These are phyloP conservation scores for Tricholoma saponaceum DNA, from an alignment of 768 basidiomycete genomes.

Conservation along the genomic window DNA sequence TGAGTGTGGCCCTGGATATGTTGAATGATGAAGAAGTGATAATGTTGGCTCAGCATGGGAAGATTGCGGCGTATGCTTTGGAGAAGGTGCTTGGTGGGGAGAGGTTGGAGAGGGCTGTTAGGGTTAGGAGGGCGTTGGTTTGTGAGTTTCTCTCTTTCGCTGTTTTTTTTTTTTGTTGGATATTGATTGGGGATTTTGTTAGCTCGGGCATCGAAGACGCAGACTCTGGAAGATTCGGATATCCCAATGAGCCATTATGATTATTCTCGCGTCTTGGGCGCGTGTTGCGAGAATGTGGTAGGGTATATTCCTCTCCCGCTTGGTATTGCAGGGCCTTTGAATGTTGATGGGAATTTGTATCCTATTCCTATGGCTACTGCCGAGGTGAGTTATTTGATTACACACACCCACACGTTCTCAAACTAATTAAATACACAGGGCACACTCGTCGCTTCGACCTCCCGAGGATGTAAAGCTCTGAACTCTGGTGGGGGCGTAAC, in stretches of 20 bases:
- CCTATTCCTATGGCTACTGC: conserved; percentile 99
- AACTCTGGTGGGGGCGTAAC: conserved; percentile 95
- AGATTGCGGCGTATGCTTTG: conserved; percentile 91
- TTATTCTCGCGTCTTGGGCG: conserved; percentile 90
- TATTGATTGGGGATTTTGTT: conserved; percentile 4
- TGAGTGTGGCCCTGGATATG: conserved; percentile 49
- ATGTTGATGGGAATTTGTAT: conserved; percentile 76
- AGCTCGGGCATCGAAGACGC: conserved; percentile 84
- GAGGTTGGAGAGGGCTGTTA: conserved; percentile 82
- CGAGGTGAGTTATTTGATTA: conserved; percentile 35
- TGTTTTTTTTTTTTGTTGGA: background rate
- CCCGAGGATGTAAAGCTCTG: conserved; percentile 96
- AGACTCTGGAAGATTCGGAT: conserved; percentile 78
- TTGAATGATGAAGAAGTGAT: conserved; percentile 93
- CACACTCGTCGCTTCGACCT: conserved; percentile 95
- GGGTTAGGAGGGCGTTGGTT: conserved; percentile 81
- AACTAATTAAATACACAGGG: conserved; percentile 43
- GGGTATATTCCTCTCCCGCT: conserved; percentile 96
- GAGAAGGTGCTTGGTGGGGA: conserved; percentile 81
- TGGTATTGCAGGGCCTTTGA: conserved; percentile 94
- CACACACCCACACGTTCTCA: too few relatives aligned
- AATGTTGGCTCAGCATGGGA: conserved; percentile 81
- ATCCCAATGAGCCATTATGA: conserved; percentile 86
- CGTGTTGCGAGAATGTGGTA: conserved; percentile 98
- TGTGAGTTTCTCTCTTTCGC: conserved; percentile 52